Conservation (phyloP, 2,329 filamentous ascomycete genomes). For the Cercospora berteroae region DNA sequence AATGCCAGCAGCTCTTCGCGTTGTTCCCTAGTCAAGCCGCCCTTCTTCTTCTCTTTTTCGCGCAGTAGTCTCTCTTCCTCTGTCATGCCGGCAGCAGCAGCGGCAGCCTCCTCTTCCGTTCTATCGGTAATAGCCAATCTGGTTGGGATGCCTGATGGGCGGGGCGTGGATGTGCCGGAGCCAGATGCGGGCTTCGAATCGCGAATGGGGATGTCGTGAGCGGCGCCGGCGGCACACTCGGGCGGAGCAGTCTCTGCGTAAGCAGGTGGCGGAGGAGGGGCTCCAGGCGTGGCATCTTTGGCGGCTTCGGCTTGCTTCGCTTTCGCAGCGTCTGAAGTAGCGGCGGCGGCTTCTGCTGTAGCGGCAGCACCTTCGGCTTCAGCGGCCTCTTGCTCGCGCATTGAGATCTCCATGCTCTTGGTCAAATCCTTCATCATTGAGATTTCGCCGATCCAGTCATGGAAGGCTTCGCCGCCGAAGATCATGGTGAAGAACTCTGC, state of each 20-base stretch:
- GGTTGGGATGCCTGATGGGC: slow-evolving; percentile 62
- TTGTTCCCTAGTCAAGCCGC: slow-evolving; percentile 83
- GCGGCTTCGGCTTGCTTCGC: slow-evolving; percentile 24
- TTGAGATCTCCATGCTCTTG: slow-evolving; percentile 96
- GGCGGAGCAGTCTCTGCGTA: slow-evolving; percentile 19
- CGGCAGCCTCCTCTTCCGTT: slow-evolving; percentile 71
- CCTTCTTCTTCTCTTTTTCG: slow-evolving; percentile 87
- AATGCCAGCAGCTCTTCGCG: slow-evolving; percentile 85
- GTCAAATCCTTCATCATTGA: slow-evolving; percentile 98
- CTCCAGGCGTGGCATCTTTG: slow-evolving; percentile 24
- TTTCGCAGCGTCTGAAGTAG: slow-evolving; percentile 47
- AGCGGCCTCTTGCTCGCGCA: slow-evolving; percentile 70
- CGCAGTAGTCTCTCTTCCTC: slow-evolving; percentile 73
- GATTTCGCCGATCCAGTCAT: slow-evolving; percentile 97
- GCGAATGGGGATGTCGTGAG: slow-evolving; percentile 29
- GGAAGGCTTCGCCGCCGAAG: slow-evolving; percentile 93
- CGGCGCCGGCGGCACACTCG: slow-evolving; percentile 13
- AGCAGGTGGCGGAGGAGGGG: slow-evolving; percentile 15
- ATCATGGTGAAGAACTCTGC: slow-evolving; percentile 98
- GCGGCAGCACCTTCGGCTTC: slow-evolving; percentile 51
- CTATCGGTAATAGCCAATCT: slow-evolving; percentile 86
- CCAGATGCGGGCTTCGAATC: slow-evolving; percentile 33
- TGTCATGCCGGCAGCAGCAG: slow-evolving; percentile 63
- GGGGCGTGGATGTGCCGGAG: slow-evolving; percentile 49
- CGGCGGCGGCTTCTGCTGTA: slow-evolving; percentile 34